These are phyloP conservation scores for Hericium coralloides DNA, from an alignment of 768 basidiomycete genomes.

Conservation along the genomic window DNA sequence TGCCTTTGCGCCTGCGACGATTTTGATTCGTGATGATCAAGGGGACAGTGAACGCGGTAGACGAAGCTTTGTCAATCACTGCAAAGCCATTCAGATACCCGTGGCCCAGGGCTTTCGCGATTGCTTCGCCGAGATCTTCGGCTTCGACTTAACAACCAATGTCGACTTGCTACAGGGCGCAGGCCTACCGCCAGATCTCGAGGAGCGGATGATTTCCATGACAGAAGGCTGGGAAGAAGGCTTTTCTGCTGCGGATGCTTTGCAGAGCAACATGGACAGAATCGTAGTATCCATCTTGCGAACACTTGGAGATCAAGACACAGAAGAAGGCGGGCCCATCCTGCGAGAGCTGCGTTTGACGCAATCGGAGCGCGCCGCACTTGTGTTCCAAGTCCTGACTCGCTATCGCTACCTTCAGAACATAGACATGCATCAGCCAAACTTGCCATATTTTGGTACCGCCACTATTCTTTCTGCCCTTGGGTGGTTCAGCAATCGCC, in stretches of 20 bases:
- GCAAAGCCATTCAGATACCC: constrained; percentile 46
- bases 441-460: constrained; percentile 50
- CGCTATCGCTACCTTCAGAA: constrained; percentile 40
- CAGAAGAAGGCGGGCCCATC: constrained; percentile 42
- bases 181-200: constrained; percentile 21
- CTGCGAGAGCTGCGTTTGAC: constrained; percentile 30
- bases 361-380: constrained; percentile 28
- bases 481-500: constrained; percentile 44
- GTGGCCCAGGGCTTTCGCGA: constrained; percentile 41
- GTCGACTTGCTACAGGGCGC: constrained; percentile 24
- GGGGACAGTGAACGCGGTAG: constrained; percentile 29
- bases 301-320: constrained; percentile 61
- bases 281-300: constrained; percentile 53
- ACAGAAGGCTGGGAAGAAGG: constrained; percentile 23
- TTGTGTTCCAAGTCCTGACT: constrained; percentile 42
- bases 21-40: constrained; percentile 34
- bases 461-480: constrained; percentile 44
- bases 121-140: constrained; percentile 66
- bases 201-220: constrained; percentile 26
- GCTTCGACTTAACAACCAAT: constrained; percentile 44
- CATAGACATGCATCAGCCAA: constrained; percentile 51
- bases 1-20: constrained; percentile 57
- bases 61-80: constrained; percentile 50
- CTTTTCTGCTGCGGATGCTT: constrained; percentile 25
- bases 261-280: constrained; percentile 41